Base-by-base conservation (phyloP, 1,139 yeast genomes). In the Yamadazyma dendronema region DNA sequence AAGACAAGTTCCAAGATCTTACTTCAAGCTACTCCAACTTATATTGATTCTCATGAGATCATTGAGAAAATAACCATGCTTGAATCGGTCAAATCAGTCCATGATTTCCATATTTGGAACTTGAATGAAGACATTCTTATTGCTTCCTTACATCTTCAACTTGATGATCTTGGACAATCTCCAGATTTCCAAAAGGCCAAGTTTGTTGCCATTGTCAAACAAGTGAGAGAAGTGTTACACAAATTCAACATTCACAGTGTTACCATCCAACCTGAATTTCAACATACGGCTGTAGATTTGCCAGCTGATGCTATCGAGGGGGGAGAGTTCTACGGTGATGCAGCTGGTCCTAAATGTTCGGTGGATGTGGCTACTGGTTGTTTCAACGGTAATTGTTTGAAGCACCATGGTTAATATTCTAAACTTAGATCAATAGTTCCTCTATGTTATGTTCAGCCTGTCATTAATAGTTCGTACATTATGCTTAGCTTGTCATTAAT, bases 101-200 rank as follows among this genome's bases (percentile, higher is more conserved):
- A 92, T 59, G 98, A 92, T 58, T 81, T 92, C 71, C 98, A 92
- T 59, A 84, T 92, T 42, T 92, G 98, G 98, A 92, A 89, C 58
- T 73, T 92, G 49, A 87, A 90, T 40, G 98, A 92, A 63, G 86
- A 84, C 47, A 76, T 87, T 39, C 74, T 81, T 50, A 87, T 92
- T 55, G 97, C 97, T 1, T 84, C 96, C 1, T 72, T 92, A 46
- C 98, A 92, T 57, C 83, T 90, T 31, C 86, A 89, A 50, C 72
- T 89, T 34, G 72, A 75, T 39, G 73, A 77, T 12, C 17, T 37
- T 9, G 35, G 41, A 23, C 36, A 42, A 17, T 32, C 36, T 21
- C 77, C 74, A 38, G 56, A 53, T 32, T 57, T 68, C 36, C 57
- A 62, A 47, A 62, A 62, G 43, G 44, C 45, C 22, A 74, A 76